Percentiles rank a stretch among this genome's conserved stretches.
Conservation (phyloP, 345 rosid species). For the Syzygium aqueum region DNA sequence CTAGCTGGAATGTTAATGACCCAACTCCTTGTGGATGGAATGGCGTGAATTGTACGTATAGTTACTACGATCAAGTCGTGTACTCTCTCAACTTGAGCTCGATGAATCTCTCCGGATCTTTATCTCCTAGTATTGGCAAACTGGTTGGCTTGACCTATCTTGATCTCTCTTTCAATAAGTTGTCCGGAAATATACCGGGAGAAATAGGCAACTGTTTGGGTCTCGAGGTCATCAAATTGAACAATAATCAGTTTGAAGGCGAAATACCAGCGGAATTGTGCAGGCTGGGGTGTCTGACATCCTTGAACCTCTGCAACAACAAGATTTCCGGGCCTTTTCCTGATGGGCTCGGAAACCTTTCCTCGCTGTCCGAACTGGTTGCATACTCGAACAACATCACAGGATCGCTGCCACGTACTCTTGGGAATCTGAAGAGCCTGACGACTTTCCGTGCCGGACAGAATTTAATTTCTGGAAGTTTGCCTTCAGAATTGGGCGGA, state of each 20-base stretch:
- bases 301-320: slow-evolving; percentile 63
- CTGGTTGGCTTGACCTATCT: slow-evolving; percentile 50
- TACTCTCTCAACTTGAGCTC: slow-evolving; percentile 39
- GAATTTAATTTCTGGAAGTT: slow-evolving; percentile 74
- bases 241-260: slow-evolving; percentile 56
- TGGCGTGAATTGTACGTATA: slow-evolving; percentile 55
- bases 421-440: slow-evolving; percentile 56
- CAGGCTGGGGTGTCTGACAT: slow-evolving; percentile 31
- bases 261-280: slow-evolving; percentile 49
- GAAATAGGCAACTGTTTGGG: slow-evolving; percentile 57
- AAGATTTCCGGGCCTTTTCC: slow-evolving; percentile 68
- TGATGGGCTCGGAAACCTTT: slow-evolving; percentile 52
- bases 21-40: slow-evolving; percentile 74
- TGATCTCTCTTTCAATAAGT: slow-evolving; percentile 58
- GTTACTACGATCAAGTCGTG: slow-evolving; percentile 35
- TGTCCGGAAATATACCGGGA: slow-evolving; percentile 47
- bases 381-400: slow-evolving; percentile 66
- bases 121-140: slow-evolving; percentile 70
- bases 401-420: slow-evolving; percentile 55
- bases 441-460: slow-evolving; percentile 67
- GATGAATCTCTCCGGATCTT: slow-evolving; percentile 58
- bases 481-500: slow-evolving; percentile 63
- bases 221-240: slow-evolving; percentile 42
- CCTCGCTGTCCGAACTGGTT: slow-evolving; percentile 46
- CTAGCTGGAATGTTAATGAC: slow-evolving; percentile 58